Evolutionary conservation across 495 filamentous ascomycete genomes (phyloP).

Genomic region (Chaetomium tenue): DNA sequence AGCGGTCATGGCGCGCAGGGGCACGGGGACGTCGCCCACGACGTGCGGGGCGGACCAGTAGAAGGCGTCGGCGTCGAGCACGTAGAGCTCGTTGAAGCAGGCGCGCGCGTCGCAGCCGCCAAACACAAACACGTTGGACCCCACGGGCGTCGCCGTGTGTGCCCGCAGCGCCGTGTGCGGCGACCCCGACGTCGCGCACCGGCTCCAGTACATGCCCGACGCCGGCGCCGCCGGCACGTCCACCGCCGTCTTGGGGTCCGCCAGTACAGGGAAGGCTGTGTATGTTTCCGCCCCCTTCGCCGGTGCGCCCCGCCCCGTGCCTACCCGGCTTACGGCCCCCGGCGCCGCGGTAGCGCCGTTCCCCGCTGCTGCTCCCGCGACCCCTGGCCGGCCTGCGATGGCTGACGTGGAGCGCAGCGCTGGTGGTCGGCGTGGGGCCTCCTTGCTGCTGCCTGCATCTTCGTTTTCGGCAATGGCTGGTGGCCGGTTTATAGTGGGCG

Average conservation of each 20-base stretch:
- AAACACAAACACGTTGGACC: constrained; percentile 62
- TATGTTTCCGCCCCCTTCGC: constrained; percentile 39
- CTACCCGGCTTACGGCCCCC: constrained; percentile 24
- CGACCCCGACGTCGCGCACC: constrained; percentile 55
- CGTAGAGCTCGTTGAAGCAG: constrained; percentile 65
- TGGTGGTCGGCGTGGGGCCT: constrained; percentile 37
- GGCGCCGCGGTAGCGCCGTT: constrained; percentile 18
- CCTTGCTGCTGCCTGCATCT: constrained; percentile 37
- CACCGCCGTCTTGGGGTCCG: constrained; percentile 54
- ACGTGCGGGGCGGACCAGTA: constrained; percentile 60
- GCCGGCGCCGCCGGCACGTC: constrained; percentile 61
- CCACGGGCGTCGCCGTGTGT: constrained; percentile 61
- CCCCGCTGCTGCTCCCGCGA: constrained; percentile 13
- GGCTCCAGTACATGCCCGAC: constrained; percentile 68
- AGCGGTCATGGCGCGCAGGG: constrained; percentile 64
- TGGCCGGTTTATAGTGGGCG: constrained; percentile 32
- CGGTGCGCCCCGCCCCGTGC: constrained; percentile 32
- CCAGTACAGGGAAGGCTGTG: constrained; percentile 54
- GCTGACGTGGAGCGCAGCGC: constrained; percentile 53
- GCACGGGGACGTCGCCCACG: constrained; percentile 59
- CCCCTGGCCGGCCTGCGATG: constrained; percentile 43
- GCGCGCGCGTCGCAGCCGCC: constrained; percentile 63
- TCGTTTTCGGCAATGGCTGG: constrained; percentile 26
- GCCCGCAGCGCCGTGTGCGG: constrained; percentile 58
- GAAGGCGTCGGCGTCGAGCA: constrained; percentile 64